Evolutionary conservation across 768 basidiomycete genomes (phyloP).

Genomic region (Tephrocybe sp.): DNA sequence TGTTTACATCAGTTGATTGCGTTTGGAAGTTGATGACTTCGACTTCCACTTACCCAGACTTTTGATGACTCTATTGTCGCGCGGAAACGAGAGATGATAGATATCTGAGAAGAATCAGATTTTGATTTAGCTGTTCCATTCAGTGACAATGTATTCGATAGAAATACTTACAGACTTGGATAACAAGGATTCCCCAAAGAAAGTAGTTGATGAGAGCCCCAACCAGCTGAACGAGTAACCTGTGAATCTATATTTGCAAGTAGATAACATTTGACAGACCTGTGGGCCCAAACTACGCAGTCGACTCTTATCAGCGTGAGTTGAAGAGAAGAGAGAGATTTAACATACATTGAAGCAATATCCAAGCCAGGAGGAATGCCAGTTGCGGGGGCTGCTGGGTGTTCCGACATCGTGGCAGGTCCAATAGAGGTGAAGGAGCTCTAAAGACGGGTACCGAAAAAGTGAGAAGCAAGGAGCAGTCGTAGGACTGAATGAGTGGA

Average conservation of each 20-base stretch:
- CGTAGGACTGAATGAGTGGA: background rate
- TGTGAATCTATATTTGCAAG: background rate
- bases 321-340: background rate
- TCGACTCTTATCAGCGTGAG: background rate
- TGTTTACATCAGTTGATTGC: background rate
- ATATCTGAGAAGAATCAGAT: background rate
- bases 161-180: slow-evolving; percentile 9
- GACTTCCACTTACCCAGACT: background rate
- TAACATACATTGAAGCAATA: background rate
- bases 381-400: background rate
- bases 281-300: background rate
- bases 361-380: background rate
- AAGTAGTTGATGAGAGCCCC: slow-evolving; percentile 6
- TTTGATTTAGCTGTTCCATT: background rate
- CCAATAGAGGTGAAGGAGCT: background rate
- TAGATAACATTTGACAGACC: background rate
- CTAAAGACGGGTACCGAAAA: background rate
- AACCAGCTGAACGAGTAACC: background rate
- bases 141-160: background rate
- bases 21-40: background rate
- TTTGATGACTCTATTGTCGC: slow-evolving; percentile 2
- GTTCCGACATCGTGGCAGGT: background rate
- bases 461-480: background rate
- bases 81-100: background rate
- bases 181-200: slow-evolving; percentile 8